Evolutionary conservation across 805 yeast genomes (phyloP).

Genomic region (Pichia eremophila): DNA sequence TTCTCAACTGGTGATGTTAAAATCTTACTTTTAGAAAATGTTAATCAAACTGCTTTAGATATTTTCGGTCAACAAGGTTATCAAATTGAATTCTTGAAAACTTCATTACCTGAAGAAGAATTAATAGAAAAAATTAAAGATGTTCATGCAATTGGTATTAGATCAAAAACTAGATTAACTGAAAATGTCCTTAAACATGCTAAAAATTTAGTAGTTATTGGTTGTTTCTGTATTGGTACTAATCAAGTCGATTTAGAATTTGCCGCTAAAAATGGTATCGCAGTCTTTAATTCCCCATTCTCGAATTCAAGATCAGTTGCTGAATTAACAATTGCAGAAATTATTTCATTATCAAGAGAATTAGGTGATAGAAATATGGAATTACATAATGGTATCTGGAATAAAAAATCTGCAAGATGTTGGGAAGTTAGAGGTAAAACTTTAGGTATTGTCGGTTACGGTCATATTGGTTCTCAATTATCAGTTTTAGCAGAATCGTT

Average conservation of each 20-base stretch:
- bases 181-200: slow-evolving; percentile 76
- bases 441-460: slow-evolving; percentile 93
- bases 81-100: slow-evolving; percentile 89
- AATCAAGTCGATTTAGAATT: slow-evolving; percentile 90
- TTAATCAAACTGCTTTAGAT: slow-evolving; percentile 83
- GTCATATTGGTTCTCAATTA: slow-evolving; percentile 96
- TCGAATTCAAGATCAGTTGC: slow-evolving; percentile 98
- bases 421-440: slow-evolving; percentile 99
- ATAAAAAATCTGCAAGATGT: slow-evolving; percentile 87
- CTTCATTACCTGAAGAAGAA: slow-evolving; percentile 86
- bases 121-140: slow-evolving; percentile 86
- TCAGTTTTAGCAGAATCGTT: slow-evolving; percentile 94
- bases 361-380: slow-evolving; percentile 94
- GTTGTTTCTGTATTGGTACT: slow-evolving; percentile 99
- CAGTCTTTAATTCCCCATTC: slow-evolving; percentile 89
- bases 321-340: slow-evolving; percentile 91
- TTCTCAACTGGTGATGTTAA: slow-evolving; percentile 93
- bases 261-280: slow-evolving; percentile 89
- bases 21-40: slow-evolving; percentile 84
- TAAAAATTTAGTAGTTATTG: slow-evolving; percentile 78
- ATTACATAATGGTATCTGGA: slow-evolving; percentile 95
- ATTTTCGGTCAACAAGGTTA: slow-evolving; percentile 86
- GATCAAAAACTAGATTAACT: slow-evolving; percentile 90
- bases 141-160: slow-evolving; percentile 95
- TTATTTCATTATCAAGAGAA: slow-evolving; percentile 91